These are phyloP conservation scores for Fusarium nygamai DNA, from an alignment of 2,329 filamentous ascomycete genomes.

Conservation along the genomic window DNA sequence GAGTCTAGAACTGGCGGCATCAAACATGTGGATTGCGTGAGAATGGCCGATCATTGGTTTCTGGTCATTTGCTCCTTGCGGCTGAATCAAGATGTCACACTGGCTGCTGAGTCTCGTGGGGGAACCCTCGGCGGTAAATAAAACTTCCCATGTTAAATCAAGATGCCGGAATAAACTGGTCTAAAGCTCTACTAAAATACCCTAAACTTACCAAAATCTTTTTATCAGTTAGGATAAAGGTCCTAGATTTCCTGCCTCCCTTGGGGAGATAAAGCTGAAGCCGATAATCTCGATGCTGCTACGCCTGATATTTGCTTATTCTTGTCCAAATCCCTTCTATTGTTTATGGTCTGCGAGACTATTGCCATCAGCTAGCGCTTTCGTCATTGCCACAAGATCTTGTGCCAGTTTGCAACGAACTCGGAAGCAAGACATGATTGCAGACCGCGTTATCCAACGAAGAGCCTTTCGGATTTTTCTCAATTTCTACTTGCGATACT, in stretches of 20 bases:
- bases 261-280: not conserved
- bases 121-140: too few species aligned
- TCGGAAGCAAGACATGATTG: not conserved
- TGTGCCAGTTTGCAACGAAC: not conserved
- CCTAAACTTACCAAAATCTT: not conserved
- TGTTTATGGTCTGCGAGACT: too few species aligned
- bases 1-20: not conserved
- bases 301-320: not conserved
- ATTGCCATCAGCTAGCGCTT: not conserved
- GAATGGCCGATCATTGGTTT: not conserved
- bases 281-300: not conserved
- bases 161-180: not conserved
- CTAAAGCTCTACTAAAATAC: too few species aligned
- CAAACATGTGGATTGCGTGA: not conserved
- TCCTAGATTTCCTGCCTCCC: not conserved
- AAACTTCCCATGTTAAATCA: fast-evolving
- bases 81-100: not conserved
- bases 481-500: not conserved
- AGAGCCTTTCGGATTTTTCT: not conserved
- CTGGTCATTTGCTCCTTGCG: not conserved
- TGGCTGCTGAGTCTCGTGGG: not conserved
- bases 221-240: not conserved
- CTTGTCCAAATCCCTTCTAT: not conserved
- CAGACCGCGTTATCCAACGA: not conserved
- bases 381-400: not conserved